Evolutionary conservation across 495 filamentous ascomycete species (phyloP).

Genomic region (Tetracladium setigerum): DNA sequence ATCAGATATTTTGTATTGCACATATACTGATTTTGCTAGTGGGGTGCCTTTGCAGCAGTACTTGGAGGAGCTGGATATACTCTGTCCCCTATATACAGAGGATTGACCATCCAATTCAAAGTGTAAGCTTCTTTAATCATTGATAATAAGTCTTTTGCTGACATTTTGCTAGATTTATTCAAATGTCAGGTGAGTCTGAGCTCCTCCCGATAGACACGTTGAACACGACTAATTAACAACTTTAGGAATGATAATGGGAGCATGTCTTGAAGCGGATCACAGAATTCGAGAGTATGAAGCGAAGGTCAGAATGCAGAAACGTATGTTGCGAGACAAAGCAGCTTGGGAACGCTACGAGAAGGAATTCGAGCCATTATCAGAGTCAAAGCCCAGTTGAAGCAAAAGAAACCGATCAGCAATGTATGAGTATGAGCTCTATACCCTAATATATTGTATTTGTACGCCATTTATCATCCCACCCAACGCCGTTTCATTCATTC

Average conservation of each 20-base stretch:
- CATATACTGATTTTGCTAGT: slow-evolving; percentile 29
- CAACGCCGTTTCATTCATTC: slow-evolving; percentile 17
- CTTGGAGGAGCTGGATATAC: slow-evolving; percentile 49
- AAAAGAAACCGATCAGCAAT: neutral
- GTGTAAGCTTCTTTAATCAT: slow-evolving; percentile 42
- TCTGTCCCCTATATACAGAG: slow-evolving; percentile 68
- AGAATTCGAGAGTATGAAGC: slow-evolving; percentile 62
- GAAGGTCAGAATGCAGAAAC: slow-evolving; percentile 53
- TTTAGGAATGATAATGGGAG: slow-evolving; percentile 65
- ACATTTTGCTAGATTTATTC: slow-evolving; percentile 52
- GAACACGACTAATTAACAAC: neutral
- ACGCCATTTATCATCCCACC: slow-evolving; percentile 1
- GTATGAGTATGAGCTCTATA: neutral
- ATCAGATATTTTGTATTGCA: neutral
- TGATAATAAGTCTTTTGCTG: slow-evolving; percentile 1
- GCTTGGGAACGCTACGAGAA: slow-evolving; percentile 48
- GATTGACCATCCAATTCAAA: slow-evolving; percentile 85
- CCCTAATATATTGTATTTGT: slow-evolving; percentile 4
- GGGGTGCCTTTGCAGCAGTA: slow-evolving; percentile 50
- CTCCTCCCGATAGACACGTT: too few species aligned
- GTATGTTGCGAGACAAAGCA: slow-evolving; percentile 51
- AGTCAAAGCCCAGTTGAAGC: slow-evolving; percentile 2
- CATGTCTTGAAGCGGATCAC: slow-evolving; percentile 76
- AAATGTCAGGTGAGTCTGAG: slow-evolving; percentile 56
- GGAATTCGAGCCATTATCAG: slow-evolving; percentile 22